Conservation (phyloP, 805 yeast genomes). For the Alloascoidea hylecoeti region DNA sequence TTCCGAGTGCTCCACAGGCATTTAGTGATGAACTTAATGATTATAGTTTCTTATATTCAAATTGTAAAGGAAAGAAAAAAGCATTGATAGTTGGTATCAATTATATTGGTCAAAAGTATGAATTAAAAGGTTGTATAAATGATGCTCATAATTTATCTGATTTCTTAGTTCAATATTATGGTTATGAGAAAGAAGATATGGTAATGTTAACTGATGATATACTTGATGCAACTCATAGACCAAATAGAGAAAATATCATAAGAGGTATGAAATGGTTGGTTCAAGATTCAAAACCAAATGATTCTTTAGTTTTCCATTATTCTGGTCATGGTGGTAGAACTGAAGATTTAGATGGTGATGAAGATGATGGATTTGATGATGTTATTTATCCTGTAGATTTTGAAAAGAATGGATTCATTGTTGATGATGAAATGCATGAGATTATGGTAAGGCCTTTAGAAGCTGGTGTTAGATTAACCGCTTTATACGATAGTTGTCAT, state of each 20-base stretch:
- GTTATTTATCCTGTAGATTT: constrained; percentile 66
- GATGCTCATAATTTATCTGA: too few species aligned
- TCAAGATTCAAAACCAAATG: constrained; percentile 61
- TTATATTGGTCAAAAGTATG: too few species aligned
- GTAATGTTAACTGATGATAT: constrained; percentile 28
- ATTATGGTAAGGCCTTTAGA: constrained; percentile 55
- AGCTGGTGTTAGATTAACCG: constrained; percentile 65
- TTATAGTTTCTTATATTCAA: too few species aligned
- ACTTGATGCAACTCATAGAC: too few species aligned
- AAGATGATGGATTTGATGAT: constrained; percentile 61
- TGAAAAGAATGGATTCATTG: constrained; percentile 47
- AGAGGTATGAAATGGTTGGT: constrained; percentile 79
- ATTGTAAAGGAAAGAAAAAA: too few species aligned
- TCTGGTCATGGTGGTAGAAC: constrained; percentile 82
- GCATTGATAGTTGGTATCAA: too few species aligned
- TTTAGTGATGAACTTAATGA: too few species aligned
- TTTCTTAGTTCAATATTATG: too few species aligned
- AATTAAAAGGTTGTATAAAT: too few species aligned
- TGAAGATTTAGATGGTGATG: constrained; percentile 58
- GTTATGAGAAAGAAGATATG: constrained; percentile 21
- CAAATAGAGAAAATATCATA: constrained; percentile 56
- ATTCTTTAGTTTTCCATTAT: constrained; percentile 67
- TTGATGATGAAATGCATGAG: constrained; percentile 68
- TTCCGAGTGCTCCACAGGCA: too few species aligned
- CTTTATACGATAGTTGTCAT: constrained; percentile 75